Conservation (phyloP, 2,329 filamentous ascomycete species). For the Phialophora macrospora region DNA sequence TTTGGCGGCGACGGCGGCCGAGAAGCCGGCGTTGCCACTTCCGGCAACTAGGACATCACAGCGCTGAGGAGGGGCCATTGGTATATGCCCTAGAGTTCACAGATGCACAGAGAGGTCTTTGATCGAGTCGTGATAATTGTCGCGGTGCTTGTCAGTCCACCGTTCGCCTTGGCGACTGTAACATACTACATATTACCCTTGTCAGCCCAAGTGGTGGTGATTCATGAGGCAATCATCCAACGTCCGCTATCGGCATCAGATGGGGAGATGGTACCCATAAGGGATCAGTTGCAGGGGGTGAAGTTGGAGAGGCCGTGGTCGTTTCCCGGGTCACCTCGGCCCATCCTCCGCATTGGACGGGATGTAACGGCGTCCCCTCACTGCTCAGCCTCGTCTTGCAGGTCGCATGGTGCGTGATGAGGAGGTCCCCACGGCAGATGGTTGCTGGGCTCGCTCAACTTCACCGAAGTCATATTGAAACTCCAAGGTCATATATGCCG, state of each 20-base stretch:
- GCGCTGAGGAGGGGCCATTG: constrained; percentile 11
- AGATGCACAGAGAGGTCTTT: neutral
- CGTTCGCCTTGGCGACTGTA: neutral
- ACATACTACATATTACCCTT: no score
- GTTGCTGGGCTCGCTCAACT: neutral
- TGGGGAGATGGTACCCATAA: neutral
- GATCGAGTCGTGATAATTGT: neutral
- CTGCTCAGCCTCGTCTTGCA: constrained; percentile 6
- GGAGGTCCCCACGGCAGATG: neutral
- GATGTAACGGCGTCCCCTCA: neutral
- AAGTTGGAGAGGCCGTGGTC: constrained; percentile 9
- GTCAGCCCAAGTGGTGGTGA: neutral
- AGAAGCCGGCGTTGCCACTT: constrained; percentile 68
- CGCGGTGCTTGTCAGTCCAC: neutral
- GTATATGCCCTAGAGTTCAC: neutral
- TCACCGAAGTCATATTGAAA: neutral
- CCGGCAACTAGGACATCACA: constrained; percentile 60
- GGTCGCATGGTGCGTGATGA: neutral
- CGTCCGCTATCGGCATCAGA: constrained; percentile 12
- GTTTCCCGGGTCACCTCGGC: neutral
- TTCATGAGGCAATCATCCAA: neutral
- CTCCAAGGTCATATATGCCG: neutral
- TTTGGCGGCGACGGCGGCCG: constrained; percentile 62
- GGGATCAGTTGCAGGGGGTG: neutral
- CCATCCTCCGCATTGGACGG: neutral